Conservation (phyloP, 2,329 filamentous ascomycete genomes). For the Alternaria alternata region DNA sequence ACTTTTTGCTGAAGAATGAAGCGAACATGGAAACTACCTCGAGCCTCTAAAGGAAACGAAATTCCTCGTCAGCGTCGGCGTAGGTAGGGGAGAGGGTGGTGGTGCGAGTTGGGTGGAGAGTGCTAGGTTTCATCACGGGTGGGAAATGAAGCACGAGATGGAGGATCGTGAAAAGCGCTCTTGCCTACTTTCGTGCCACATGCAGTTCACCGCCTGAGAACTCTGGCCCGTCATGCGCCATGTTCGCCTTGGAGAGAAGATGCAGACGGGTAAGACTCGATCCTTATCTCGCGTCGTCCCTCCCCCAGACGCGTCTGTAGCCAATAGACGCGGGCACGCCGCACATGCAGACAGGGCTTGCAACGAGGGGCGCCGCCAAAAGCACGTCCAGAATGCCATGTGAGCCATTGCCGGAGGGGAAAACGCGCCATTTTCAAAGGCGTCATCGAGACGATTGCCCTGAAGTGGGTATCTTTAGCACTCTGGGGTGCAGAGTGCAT, state of each 20-base stretch:
- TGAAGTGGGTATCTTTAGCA: conserved; percentile 18
- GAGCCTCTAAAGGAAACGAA: conserved; percentile 19
- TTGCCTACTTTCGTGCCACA: conserved; percentile 17
- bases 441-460: conserved; percentile 15
- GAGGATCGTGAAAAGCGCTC: conserved; percentile 19
- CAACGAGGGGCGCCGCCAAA: conserved; percentile 17
- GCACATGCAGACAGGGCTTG: conserved; percentile 17
- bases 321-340: conserved; percentile 10
- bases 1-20: conserved; percentile 46
- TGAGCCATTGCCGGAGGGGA: conserved; percentile 3
- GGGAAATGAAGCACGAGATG: conserved; percentile 17
- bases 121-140: conserved; percentile 19
- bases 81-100: conserved; percentile 12
- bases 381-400: conserved; percentile 14
- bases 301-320: neutral
- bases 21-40: conserved; percentile 47
- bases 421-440: conserved; percentile 6
- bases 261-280: conserved; percentile 16
- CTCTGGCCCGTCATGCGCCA: conserved; percentile 19
- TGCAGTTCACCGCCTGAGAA: conserved; percentile 15
- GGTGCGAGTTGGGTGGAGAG: conserved; percentile 11
- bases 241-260: conserved; percentile 11
- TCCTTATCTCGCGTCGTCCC: conserved; percentile 14
- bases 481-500: conserved; percentile 33
- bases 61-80: conserved; percentile 21